Evolutionary conservation across 352 stramenopile genomes (phyloP), one percentile per base, ranked within the genome.

Genomic region (Phytopythium montanum): DNA sequence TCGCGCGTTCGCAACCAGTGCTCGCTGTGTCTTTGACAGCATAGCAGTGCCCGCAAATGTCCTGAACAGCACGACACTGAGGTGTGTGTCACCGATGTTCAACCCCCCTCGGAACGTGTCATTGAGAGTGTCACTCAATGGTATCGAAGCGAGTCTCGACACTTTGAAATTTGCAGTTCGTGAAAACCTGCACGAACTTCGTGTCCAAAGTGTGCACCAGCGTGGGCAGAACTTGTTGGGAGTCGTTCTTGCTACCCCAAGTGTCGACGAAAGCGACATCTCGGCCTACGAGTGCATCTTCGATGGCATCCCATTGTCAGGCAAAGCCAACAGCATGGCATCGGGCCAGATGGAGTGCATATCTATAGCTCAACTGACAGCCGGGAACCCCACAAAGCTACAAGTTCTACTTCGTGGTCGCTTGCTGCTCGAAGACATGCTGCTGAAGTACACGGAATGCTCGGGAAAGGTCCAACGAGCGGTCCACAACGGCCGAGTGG

Each of bases 71-170:
- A 74, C 72, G 4, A 31, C 34, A 2, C 51, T 85, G 5, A 64
- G 54, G 14, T 81, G 75, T 25, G 64, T 74, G 14, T 66, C 70
- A 23, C 68, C 75, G n/a, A 56, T 31, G 8, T 21, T 63, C 3
- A 3, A 60, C 26, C 52, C 13, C 19, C 14, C 39, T 13, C 51
- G 42, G 0, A 28, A 29, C 48, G 21, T 70, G 3, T 50, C 42
- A 16, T 49, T 85, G 49, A 51, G 60, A 29, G 38, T 85, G 12
- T 71, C 59, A 33, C 62, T 85, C 13, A 85, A 85, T 38, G 66
- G 66, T 14, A 60, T 81, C 25, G 75, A 83, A 64, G 19, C 51
- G 4, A 79, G 66, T 54, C 14, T 33, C 3, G 71, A 75, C 41
- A 56, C 48, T 6, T 18, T 82, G 33, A 34, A 57, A 7, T 52